phyloP scores from a whole-genome alignment of 805 yeast species.

The Peterozyma xylosa region DNA sequence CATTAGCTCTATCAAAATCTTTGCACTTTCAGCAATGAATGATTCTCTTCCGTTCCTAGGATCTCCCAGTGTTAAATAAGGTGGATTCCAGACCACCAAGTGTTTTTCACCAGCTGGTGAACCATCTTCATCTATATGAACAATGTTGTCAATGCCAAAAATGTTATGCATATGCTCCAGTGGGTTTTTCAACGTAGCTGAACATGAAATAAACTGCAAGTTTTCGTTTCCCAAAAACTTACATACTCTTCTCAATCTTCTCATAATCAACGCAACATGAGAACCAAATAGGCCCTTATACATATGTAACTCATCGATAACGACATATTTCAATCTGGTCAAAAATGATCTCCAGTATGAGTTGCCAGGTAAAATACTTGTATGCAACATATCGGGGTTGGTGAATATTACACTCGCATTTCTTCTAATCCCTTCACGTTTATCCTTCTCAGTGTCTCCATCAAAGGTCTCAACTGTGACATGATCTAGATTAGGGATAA shows the following conservation, averaged over 20 bases:
- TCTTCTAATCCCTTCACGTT: constrained; percentile 46
- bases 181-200: constrained; percentile 86
- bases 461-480: constrained; percentile 75
- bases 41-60: constrained; percentile 55
- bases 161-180: constrained; percentile 60
- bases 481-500: constrained; percentile 35
- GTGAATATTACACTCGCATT: constrained; percentile 80
- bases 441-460: constrained; percentile 75
- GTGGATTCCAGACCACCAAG: constrained; percentile 81
- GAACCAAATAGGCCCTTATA: constrained; percentile 91
- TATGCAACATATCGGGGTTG: constrained; percentile 91
- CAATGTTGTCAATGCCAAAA: constrained; percentile 58
- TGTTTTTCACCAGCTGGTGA: constrained; percentile 79
- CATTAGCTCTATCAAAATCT: constrained; percentile 59
- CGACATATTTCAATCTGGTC: constrained; percentile 55
- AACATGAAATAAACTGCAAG: constrained; percentile 75
- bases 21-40: constrained; percentile 71
- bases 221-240: constrained; percentile 40
- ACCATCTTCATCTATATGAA: constrained; percentile 71
- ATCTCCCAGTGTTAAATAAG: constrained; percentile 53
- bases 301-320: constrained; percentile 81
- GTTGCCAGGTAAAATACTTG: constrained; percentile 75
- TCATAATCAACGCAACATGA: constrained; percentile 79
- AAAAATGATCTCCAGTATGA: constrained; percentile 68
- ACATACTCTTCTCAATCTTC: constrained; percentile 68